A percentile compares a stretch with the other conserved stretches of the same genome.
These are phyloP conservation scores for Fusarium tjaetaba DNA, from an alignment of 2,329 filamentous ascomycete genomes.

Conservation along the genomic window DNA sequence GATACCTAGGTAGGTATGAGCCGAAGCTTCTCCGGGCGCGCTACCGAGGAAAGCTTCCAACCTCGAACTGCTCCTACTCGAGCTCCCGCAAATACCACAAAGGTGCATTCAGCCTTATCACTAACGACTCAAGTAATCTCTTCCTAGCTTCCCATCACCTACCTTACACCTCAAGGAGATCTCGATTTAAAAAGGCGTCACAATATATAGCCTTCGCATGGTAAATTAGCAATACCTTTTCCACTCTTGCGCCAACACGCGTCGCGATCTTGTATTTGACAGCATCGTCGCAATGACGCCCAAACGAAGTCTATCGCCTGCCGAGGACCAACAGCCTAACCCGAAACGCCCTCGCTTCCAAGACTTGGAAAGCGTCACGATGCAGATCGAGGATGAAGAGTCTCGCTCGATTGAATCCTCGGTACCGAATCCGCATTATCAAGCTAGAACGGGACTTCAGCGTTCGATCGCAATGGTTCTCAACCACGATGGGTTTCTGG, in stretches of 20 bases:
- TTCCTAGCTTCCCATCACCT: background rate
- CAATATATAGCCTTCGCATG: background rate
- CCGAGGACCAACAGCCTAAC: conserved; percentile 40
- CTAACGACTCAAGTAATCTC: background rate
- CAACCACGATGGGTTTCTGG: conserved; percentile 67
- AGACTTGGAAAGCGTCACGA: background rate
- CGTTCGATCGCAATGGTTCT: conserved; percentile 66
- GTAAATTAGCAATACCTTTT: background rate
- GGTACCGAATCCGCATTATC: conserved; percentile 46
- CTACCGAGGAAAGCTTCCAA: conserved; percentile 1
- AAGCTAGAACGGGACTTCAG: conserved; percentile 55
- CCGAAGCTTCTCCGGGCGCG: conserved; percentile 35
- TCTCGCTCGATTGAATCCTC: conserved; percentile 31
- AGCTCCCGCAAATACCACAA: background rate
- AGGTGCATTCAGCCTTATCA: background rate
- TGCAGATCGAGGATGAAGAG: conserved; percentile 26
- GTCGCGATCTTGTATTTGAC: background rate
- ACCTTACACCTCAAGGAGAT: background rate
- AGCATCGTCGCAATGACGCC: conserved; percentile 44
- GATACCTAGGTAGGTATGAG: background rate
- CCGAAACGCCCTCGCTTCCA: conserved; percentile 46
- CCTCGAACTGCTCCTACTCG: background rate
- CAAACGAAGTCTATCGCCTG: conserved; percentile 51
- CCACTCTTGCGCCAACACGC: background rate
- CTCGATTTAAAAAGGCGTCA: too few species aligned